Evolutionary conservation across 352 stramenopile genomes (phyloP), one percentile per base, ranked within the genome.

Genomic region (Pseudoperonospora humuli): DNA sequence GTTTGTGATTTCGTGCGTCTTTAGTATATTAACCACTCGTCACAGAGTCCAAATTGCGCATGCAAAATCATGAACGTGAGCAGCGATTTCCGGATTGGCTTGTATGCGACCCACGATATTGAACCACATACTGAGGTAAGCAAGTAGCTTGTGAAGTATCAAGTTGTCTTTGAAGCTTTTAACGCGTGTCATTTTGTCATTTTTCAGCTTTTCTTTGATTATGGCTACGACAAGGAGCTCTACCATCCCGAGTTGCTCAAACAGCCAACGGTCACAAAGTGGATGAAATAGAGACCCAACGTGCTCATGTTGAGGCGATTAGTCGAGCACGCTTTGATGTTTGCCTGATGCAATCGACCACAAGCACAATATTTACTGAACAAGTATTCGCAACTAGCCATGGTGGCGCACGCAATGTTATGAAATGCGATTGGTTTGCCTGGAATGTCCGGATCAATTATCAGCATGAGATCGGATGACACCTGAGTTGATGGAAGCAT

Each of bases 41-140:
- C 57, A 25, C 57, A 60, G 35, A 70, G 69, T 50, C 80, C 86
- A 7, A 97, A 97, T 52, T 95, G 83, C 48, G 75, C 80, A 42
- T 76, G 86, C 24, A 90, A 87, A 57, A 93, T 95, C 49, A 78
- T 95, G 39, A 81, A 90, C 43, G 78, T 97, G 5, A 94, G 95
- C 53, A 95, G 91, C 23, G 84, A 97, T 61, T 84, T 86, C 40
- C 75, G 85, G 20, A 96, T 98, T 47, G 90, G 83, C 5, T 78
- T 98, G 24, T 98, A 89, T 70, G 92, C 94, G 11, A 66, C 77
- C 4, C 61, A 82, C 28, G 77, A 96, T 51, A 95, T 98, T 57
- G 61, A 75, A 27, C 58, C 83, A 3, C 71, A 97, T 48, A 78
- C 84, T 1, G 83, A 95, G 78, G 73, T 92, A 47, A 7, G 56